A percentile compares a stretch with the other conserved stretches of the same genome.
Evolutionary conservation across 345 rosid species (phyloP).

Genomic region (Populus nigra): DNA sequence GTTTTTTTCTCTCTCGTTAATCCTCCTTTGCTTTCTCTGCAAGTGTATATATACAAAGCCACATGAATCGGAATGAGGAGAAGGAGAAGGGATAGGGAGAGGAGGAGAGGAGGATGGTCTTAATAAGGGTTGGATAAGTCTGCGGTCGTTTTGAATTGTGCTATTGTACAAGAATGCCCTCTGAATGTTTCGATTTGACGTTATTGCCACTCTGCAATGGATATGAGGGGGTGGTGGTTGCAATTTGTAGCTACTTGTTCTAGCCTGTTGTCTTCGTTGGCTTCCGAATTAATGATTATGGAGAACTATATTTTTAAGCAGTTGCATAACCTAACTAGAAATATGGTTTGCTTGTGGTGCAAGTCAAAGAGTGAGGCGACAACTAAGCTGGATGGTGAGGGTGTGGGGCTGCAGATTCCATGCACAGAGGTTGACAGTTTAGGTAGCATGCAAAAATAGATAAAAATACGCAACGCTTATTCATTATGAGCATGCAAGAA

Average conservation of each 20-base stretch:
- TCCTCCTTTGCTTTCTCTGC: background rate
- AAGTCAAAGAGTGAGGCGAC: constrained; percentile 13
- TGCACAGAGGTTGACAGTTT: background rate
- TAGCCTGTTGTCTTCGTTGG: background rate
- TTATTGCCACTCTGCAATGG: background rate
- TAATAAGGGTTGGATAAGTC: background rate
- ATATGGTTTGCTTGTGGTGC: background rate
- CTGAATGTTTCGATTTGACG: background rate
- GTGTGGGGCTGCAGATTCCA: background rate
- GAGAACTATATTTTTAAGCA: background rate
- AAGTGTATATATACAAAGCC: background rate
- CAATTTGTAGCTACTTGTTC: background rate
- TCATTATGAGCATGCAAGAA: too few relatives aligned
- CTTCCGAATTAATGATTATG: background rate
- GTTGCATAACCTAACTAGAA: background rate
- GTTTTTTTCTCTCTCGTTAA: background rate
- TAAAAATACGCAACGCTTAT: too few relatives aligned
- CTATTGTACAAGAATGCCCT: constrained; percentile 1
- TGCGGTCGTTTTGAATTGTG: background rate
- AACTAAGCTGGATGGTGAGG: constrained; percentile 1
- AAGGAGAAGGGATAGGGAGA: background rate
- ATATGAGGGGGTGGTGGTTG: background rate
- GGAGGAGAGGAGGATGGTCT: background rate
- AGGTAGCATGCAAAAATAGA: background rate
- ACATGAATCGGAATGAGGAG: background rate